A percentile compares a stretch with the other conserved stretches of the same genome.
Evolutionary conservation across 306 rosid genomes (phyloP).

Genomic region (Pachyrhizus erosus): DNA sequence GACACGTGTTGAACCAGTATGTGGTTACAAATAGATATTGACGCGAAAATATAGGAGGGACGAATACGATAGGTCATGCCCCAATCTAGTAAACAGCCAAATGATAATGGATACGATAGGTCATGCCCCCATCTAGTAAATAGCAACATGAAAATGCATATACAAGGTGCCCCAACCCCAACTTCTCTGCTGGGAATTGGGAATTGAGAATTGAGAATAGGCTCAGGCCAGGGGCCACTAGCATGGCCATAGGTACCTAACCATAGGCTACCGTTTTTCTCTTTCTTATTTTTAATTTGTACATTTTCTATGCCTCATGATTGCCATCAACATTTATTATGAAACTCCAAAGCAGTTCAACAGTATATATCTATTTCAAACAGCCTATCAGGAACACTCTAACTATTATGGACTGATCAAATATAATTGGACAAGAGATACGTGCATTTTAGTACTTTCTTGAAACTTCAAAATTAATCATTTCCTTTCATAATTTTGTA

Average conservation of each 20-base stretch:
- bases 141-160: slow-evolving; percentile 22
- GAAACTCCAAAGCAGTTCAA: no score
- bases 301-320: background rate
- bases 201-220: no score
- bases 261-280: background rate
- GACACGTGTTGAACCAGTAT: slow-evolving; percentile 22
- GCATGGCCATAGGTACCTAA: background rate
- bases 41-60: slow-evolving; percentile 10
- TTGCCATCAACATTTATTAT: background rate
- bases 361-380: no score
- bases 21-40: background rate
- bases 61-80: slow-evolving; percentile 22
- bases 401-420: no score
- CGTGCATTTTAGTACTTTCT: background rate
- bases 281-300: background rate
- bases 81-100: slow-evolving; percentile 29
- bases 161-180: background rate
- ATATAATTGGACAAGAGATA: background rate
- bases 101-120: slow-evolving; percentile 24
- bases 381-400: no score
- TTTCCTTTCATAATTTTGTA: no score
- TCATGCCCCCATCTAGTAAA: background rate
- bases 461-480: no score
- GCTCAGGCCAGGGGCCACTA: no score
- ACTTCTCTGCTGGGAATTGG: no score